Evolutionary conservation across 2,329 filamentous ascomycete genomes (phyloP).

Genomic region (Colletotrichum ledebouriae): DNA sequence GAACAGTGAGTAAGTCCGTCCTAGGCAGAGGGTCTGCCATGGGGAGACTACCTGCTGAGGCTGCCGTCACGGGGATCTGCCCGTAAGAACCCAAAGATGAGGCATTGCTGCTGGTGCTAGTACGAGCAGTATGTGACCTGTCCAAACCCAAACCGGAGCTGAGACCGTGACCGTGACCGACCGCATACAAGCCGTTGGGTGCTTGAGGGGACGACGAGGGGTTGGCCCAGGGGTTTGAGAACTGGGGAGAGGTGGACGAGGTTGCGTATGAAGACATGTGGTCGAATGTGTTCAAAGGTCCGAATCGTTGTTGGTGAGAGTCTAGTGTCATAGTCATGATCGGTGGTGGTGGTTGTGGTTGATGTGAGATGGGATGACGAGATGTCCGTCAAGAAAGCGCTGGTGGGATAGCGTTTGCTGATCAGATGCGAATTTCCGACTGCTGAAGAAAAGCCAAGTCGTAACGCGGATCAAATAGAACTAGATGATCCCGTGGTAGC

Average conservation of each 20-base stretch:
- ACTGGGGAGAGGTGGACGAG: conserved; percentile 74
- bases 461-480: conserved; percentile 52
- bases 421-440: conserved; percentile 66
- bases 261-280: conserved; percentile 76
- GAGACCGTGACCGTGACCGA: conserved; percentile 61
- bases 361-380: conserved; percentile 39
- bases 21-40: conserved; percentile 68
- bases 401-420: conserved; percentile 56
- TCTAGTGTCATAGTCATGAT: conserved; percentile 97
- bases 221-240: conserved; percentile 90
- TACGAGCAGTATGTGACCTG: conserved; percentile 64
- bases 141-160: conserved; percentile 71
- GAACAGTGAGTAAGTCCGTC: conserved; percentile 77
- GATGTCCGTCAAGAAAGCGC: conserved; percentile 44
- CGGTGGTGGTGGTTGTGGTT: conserved; percentile 43
- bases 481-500: conserved; percentile 50
- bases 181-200: conserved; percentile 71
- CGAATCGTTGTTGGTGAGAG: conserved; percentile 81
- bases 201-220: conserved; percentile 62
- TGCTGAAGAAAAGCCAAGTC: conserved; percentile 58
- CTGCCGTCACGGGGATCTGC: conserved; percentile 78
- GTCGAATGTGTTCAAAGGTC: conserved; percentile 80
- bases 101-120: conserved; percentile 69
- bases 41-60: conserved; percentile 78
- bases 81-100: conserved; percentile 79